Percentiles rank a stretch among this genome's conserved stretches.
Conservation (phyloP, 2,329 filamentous ascomycete genomes). For the Beauveria sp. region DNA sequence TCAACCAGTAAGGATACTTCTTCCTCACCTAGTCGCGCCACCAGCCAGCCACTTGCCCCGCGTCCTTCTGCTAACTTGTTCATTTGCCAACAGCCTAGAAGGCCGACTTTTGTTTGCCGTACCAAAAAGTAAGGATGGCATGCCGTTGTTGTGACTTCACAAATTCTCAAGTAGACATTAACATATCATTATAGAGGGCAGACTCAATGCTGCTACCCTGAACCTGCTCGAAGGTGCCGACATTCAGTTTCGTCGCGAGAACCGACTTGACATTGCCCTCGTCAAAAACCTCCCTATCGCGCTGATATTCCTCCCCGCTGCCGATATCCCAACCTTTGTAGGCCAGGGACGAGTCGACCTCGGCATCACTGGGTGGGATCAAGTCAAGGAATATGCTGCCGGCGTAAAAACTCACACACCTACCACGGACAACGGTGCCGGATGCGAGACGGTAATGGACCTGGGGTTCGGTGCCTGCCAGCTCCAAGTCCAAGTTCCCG, state of each 20-base stretch:
- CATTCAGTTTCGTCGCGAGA: slow-evolving; percentile 93
- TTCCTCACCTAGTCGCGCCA: background rate
- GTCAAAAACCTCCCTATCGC: slow-evolving; percentile 96
- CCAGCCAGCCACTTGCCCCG: slow-evolving; percentile 3
- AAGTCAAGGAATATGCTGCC: slow-evolving; percentile 76
- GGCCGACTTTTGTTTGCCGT: slow-evolving; percentile 35
- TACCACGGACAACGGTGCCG: slow-evolving; percentile 39
- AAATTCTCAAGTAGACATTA: background rate
- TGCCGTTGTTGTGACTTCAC: background rate
- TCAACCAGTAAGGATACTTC: slow-evolving; percentile 45
- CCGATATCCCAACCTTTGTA: slow-evolving; percentile 95
- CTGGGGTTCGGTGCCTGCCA: slow-evolving; percentile 86
- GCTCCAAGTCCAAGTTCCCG: slow-evolving; percentile 93
- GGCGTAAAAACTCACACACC: slow-evolving; percentile 41
- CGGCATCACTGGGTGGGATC: slow-evolving; percentile 89
- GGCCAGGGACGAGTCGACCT: slow-evolving; percentile 90
- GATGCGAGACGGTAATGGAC: slow-evolving; percentile 81
- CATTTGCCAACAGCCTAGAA: slow-evolving; percentile 6
- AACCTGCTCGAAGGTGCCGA: slow-evolving; percentile 90
- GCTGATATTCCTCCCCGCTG: slow-evolving; percentile 91
- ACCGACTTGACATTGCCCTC: slow-evolving; percentile 90
- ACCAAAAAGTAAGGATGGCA: slow-evolving; percentile 75
- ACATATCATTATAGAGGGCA: slow-evolving; percentile 60
- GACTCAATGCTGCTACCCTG: slow-evolving; percentile 78
- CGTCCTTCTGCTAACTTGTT: background rate